phyloP scores from a whole-genome alignment of 352 stramenopile species.

The Phytophthora fragariaefolia region DNA sequence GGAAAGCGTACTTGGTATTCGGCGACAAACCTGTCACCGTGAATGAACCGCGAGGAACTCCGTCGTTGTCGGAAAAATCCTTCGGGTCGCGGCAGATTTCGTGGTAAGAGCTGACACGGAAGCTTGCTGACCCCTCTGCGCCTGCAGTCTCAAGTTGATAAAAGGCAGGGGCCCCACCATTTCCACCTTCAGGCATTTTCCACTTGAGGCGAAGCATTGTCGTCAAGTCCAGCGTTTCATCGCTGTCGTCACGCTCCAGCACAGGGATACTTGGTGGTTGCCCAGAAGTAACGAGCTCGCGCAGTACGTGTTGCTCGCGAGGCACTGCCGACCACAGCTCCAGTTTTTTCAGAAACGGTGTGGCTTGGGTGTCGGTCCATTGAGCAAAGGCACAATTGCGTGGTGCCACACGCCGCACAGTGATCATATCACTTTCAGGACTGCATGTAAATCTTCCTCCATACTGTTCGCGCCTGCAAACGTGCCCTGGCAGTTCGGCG shows the following conservation, averaged over 20 bases:
- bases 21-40: slow-evolving; percentile 67
- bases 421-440: slow-evolving; percentile 74
- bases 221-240: slow-evolving; percentile 61
- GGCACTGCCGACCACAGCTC: slow-evolving; percentile 76
- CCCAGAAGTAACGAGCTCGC: slow-evolving; percentile 71
- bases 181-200: slow-evolving; percentile 62
- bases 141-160: slow-evolving; percentile 85
- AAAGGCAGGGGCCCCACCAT: slow-evolving; percentile 76
- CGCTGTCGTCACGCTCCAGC: slow-evolving; percentile 53
- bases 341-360: slow-evolving; percentile 68
- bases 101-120: slow-evolving; percentile 71
- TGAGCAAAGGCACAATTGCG: slow-evolving; percentile 60
- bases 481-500: slow-evolving; percentile 71
- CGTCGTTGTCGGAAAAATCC: slow-evolving; percentile 82
- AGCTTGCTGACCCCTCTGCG: slow-evolving; percentile 70
- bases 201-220: slow-evolving; percentile 74
- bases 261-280: slow-evolving; percentile 60
- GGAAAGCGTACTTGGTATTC: slow-evolving; percentile 92
- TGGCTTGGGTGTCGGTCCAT: slow-evolving; percentile 67
- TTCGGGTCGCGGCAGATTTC: slow-evolving; percentile 91
- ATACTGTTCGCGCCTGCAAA: slow-evolving; percentile 63
- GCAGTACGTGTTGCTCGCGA: slow-evolving; percentile 73
- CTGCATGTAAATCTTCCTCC: slow-evolving; percentile 54
- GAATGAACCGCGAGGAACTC: slow-evolving; percentile 80
- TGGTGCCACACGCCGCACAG: slow-evolving; percentile 60